Percentiles rank a stretch among this genome's conserved stretches.
Evolutionary conservation across 768 basidiomycete genomes (phyloP).

Genomic region (Macrolepiota albuminosa): DNA sequence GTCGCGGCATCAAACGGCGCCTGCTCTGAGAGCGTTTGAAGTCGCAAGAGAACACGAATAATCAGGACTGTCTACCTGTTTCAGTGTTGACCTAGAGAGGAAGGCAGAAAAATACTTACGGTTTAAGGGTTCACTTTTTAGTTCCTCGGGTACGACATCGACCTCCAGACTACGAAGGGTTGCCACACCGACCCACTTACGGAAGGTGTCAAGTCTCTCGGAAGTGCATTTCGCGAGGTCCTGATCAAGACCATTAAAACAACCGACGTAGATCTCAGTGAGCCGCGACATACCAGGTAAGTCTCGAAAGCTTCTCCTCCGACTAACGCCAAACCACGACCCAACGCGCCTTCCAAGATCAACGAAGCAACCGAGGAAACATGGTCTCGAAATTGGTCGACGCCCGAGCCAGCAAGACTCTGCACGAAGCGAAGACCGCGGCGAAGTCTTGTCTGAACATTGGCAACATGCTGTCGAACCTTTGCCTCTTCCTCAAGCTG

Average conservation of each 20-base stretch:
- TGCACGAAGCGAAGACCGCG: slow-evolving; percentile 69
- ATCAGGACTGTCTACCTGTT: slow-evolving; percentile 51
- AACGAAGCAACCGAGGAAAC: slow-evolving; percentile 55
- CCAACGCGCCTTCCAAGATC: slow-evolving; percentile 63
- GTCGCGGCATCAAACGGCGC: slow-evolving; percentile 81
- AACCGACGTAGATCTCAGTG: background rate
- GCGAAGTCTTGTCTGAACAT: slow-evolving; percentile 48
- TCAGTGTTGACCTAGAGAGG: background rate
- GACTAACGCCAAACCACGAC: slow-evolving; percentile 56
- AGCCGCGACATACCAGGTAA: slow-evolving; percentile 58
- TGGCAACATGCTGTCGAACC: slow-evolving; percentile 55
- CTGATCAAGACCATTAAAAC: slow-evolving; percentile 29
- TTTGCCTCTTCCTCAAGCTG: slow-evolving; percentile 79
- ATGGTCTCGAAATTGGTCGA: slow-evolving; percentile 49
- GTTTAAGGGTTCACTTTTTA: slow-evolving; percentile 66
- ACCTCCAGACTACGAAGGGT: slow-evolving; percentile 71
- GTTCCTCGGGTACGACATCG: slow-evolving; percentile 63
- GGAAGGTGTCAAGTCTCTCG: slow-evolving; percentile 62
- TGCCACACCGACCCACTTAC: slow-evolving; percentile 77
- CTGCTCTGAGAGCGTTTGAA: slow-evolving; percentile 79
- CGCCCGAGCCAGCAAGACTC: slow-evolving; percentile 49
- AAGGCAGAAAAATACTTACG: slow-evolving; percentile 30
- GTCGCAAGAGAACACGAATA: slow-evolving; percentile 78
- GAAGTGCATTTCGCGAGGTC: slow-evolving; percentile 69
- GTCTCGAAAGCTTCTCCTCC: slow-evolving; percentile 63